Conservation (phyloP, 257 asterid species). For the Capsicum chinense region DNA sequence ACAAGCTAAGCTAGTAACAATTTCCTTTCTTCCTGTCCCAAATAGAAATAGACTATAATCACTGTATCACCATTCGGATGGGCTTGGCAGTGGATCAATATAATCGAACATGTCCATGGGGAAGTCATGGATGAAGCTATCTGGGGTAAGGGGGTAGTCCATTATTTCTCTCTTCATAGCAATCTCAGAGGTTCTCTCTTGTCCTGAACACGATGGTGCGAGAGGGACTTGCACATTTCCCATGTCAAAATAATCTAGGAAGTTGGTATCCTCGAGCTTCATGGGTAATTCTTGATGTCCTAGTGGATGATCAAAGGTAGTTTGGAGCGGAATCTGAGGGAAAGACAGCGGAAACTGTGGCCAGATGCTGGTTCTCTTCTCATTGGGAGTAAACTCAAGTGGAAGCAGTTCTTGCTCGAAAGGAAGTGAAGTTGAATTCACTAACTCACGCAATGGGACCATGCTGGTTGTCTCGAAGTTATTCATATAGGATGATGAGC, state of each 20-base stretch:
- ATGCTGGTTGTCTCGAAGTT: constrained; percentile 32
- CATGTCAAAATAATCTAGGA: constrained; percentile 48
- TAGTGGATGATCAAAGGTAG: constrained; percentile 44
- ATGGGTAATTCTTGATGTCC: constrained; percentile 49
- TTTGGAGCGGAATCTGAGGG: constrained; percentile 48
- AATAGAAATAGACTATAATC: background rate
- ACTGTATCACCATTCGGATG: constrained; percentile 58
- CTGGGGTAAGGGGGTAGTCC: constrained; percentile 42
- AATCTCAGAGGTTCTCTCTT: constrained; percentile 30
- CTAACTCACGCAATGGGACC: constrained; percentile 37
- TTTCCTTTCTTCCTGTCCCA: background rate
- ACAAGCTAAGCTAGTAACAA: constrained; percentile 1
- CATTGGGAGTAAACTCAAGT: constrained; percentile 29
- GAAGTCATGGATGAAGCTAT: constrained; percentile 62
- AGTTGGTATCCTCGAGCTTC: constrained; percentile 50
- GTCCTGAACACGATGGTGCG: constrained; percentile 40
- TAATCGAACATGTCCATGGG: constrained; percentile 73
- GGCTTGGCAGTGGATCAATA: constrained; percentile 71
- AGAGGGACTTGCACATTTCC: constrained; percentile 45
- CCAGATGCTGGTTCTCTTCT: constrained; percentile 32
- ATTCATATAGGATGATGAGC: constrained; percentile 39
- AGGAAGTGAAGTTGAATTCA: constrained; percentile 34
- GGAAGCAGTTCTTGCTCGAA: constrained; percentile 38
- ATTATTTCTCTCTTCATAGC: constrained; percentile 32
- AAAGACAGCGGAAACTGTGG: constrained; percentile 39